Evolutionary conservation across 2,329 filamentous ascomycete species (phyloP).

Genomic region (Claviceps quebecensis): DNA sequence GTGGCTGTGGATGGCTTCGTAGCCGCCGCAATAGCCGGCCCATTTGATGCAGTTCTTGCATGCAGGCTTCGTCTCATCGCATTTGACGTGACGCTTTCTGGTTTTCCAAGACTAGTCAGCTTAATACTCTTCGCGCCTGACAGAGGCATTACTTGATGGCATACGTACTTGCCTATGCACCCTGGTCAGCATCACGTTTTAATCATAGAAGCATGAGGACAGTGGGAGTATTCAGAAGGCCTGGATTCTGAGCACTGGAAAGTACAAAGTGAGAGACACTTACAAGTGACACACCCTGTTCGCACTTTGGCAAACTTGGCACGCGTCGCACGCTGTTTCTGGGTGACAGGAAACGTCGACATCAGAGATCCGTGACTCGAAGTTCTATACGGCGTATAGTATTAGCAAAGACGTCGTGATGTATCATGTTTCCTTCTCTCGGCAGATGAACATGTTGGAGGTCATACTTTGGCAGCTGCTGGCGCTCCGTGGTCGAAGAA

Average conservation of each 20-base stretch:
- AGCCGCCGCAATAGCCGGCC: constrained; percentile 21
- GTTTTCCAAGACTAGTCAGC: constrained; percentile 1
- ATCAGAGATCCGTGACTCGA: constrained; percentile 5
- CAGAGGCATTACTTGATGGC: neutral
- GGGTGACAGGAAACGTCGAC: constrained; percentile 7
- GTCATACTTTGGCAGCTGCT: constrained; percentile 2
- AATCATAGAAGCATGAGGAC: neutral
- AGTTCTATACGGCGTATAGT: neutral
- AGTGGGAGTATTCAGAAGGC: no score
- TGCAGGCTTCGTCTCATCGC: constrained; percentile 21
- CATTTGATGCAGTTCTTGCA: constrained; percentile 22
- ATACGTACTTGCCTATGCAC: constrained; percentile 5
- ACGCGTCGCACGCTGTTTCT: constrained; percentile 9
- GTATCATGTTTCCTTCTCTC: neutral
- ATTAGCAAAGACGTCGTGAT: neutral
- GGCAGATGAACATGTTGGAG: neutral
- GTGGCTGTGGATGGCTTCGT: constrained; percentile 7
- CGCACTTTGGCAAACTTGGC: constrained; percentile 19
- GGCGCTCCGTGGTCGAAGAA: neutral
- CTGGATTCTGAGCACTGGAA: no score
- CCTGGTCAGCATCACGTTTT: neutral
- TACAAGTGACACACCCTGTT: constrained; percentile 19
- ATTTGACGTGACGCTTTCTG: constrained; percentile 22
- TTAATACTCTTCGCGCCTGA: neutral
- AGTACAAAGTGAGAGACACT: constrained; percentile 7